Evolutionary conservation across 306 rosid genomes (phyloP), one percentile per base, ranked within the genome.

Genomic region (Gillenia trifoliata): DNA sequence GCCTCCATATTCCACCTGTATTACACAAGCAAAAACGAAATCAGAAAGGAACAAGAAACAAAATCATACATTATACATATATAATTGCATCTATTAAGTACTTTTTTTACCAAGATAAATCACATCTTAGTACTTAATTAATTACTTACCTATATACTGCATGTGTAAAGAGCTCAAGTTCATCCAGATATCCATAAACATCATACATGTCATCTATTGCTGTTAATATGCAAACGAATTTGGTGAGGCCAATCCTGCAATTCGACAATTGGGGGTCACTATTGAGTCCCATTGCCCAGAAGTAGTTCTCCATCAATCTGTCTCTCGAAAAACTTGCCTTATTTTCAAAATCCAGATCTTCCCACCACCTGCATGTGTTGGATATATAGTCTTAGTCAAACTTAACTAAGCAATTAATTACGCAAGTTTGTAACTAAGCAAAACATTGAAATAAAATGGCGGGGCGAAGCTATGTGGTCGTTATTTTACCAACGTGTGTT

Each of bases 191-290:
- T 76, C 83, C 86, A 73, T 75, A 78, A 1, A 75, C 38, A 63
- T 82, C 86, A 41, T 75, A 82, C 64, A 70, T 64, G 63, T 82
- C 86, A 33, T 82, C 83, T 13, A 83, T 78, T 10, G 38, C 68
- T 7, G 78, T 26, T 17, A 82, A 17, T 52, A 78, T 75, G 75
- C 86, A 78, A 6, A 83, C 72, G 19, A 78, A 83, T n/a, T 83
- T 83, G 12, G 81, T 79, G 20, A 83, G 36, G 29, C 80, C 75
- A 15, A 71, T 65, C 74, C 86, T 78, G 68, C 80, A 78, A 19
- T 75, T 59, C 16, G 83, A 83, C 34, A 73, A 71, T 23, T 60
- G 71, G 3, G 86, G 80, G 45, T 78, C 81, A 70, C 2, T 70
- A 30, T 23, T 16, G 34, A 74, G 45, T 43, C 86, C 83, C 72